Base-by-base conservation (phyloP, 768 basidiomycete genomes). In the Pholiota conissans region DNA sequence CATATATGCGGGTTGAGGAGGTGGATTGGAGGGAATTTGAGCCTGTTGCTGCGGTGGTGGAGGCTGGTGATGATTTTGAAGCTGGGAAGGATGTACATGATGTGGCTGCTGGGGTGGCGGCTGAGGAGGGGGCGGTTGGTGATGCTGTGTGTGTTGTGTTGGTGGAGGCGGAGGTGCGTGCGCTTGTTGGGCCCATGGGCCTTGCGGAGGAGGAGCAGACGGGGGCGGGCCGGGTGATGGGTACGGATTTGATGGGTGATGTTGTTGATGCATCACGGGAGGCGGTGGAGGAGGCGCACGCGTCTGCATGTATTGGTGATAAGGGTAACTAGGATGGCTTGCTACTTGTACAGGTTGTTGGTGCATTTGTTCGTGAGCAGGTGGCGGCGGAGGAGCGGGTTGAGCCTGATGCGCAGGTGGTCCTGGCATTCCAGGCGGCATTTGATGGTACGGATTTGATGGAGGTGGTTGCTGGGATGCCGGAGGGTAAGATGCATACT, bases 311-410 rank as follows among this genome's bases (percentile, higher is more conserved):
- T 74, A 72, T 42, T 56, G 61, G 28, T 61, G 60, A 68, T 59
- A 67, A 20, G 65, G 42, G 67, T 80, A 79, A 27, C 55, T 67
- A 26, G 72, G 70, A 59, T 79, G 75, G 39, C 69, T 48, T 30
- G 76, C 62, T 26, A 71, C 69, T 16, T 75, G 68, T 52, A 75
- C 65, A 45, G 76, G 68, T 46, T 75, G 75, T 32, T 74, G 71
- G 32, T 76, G 78, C 16, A 76, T 61, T 40, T 79, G 77, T 51
- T 82, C 79, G 51, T 79, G 74, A n/a, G 75, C 59, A n/a, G 73
- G 68, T 6, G n/a, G n/a, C n/a, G 72, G 68, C 27, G 67, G 63
- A n/a, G 66, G 65, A 5, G 63, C 63, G 20, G 67, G 66, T 49
- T 73, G 72, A 34, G 67, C 50, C 39, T 67, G 56, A 5, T 71